Percentiles rank a stretch among this genome's conserved stretches.
phyloP scores from a whole-genome alignment of 192 early-diverging fungal genomes.

The Backusella morwellensis region DNA sequence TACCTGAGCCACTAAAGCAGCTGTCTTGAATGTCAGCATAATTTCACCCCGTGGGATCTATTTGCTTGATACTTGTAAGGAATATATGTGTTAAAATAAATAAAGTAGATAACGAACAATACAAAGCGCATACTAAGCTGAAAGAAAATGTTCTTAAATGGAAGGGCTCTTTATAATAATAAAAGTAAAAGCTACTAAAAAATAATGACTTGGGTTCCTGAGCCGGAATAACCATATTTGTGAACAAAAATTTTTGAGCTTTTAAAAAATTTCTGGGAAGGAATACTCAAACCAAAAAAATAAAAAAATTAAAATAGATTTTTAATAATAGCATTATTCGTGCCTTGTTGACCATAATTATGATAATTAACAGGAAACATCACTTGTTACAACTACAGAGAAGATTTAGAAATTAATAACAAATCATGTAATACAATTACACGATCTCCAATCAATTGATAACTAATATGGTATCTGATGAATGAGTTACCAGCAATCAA shows the following conservation, averaged over 20 bases:
- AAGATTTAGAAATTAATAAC: not conserved
- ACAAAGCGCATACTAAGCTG: too few relatives aligned
- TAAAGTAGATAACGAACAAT: too few relatives aligned
- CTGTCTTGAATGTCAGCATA: too few relatives aligned
- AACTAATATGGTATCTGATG: not conserved
- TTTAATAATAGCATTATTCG: not conserved
- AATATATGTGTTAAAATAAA: too few relatives aligned
- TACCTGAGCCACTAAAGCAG: too few relatives aligned
- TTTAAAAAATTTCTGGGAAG: not conserved
- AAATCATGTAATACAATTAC: not conserved
- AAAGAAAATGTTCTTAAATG: not conserved
- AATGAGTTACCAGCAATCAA: not conserved
- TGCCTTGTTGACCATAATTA: not conserved
- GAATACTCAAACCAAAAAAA: not conserved
- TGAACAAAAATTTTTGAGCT: not conserved
- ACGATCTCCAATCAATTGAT: not conserved
- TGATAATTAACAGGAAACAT: not conserved
- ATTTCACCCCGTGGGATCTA: too few relatives aligned
- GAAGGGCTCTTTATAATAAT: not conserved
- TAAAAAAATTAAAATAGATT: too few relatives aligned
- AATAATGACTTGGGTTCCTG: not conserved
- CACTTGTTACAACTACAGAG: not conserved
- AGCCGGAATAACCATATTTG: not conserved
- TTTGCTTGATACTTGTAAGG: too few relatives aligned
- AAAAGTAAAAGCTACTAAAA: too few relatives aligned